Base-by-base conservation (phyloP, 495 filamentous ascomycete genomes). In the Letharia columbiana region DNA sequence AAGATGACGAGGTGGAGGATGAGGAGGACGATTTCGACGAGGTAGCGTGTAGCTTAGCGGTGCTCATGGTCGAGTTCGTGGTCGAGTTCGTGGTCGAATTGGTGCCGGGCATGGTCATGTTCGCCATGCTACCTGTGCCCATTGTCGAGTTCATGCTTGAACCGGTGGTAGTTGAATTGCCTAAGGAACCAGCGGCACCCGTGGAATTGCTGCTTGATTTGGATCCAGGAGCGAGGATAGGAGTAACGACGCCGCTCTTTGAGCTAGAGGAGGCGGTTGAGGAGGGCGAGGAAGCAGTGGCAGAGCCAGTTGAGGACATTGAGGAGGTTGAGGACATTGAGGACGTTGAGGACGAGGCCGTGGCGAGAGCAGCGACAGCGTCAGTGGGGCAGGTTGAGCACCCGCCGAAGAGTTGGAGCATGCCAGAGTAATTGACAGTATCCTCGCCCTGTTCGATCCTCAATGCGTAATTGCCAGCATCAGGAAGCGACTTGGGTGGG, bases 401-500 rank as follows among this genome's bases (percentile, higher is more conserved):
- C n/a, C 69, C 75, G 59, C 73, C 73, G 23, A 68, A 66, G 37
- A 69, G 61, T 58, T 49, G 73, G 23, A 83, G 49, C 33, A 76
- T 74, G 9, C 75, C 79, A n/a, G 80, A 77, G 66, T 81, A 83
- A 66, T 83, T 83, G 35, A 73, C 66, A 6, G 76, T 49, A 17
- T 72, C 74, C 44, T 69, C 62, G 49, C 70, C 73, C 66, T 82
- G 81, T 20, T 66, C 65, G 70, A 83, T 79, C 65, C 80, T 72
- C 58, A 82, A 75, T 28, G 81, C 80, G 63, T 83, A 83, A 69
- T 77, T 73, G 10, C 73, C 42, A 23, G 72, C 77, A 40, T 74
- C 68, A n/a, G 74, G 73, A 41, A 82, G 69, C 23, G 71, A 72
- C 39, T 64, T 68, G 28, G 74, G 72, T 20, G 78, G 77, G 1